phyloP scores from a whole-genome alignment of 805 yeast species.

The Saccharomycopsis microspora region DNA sequence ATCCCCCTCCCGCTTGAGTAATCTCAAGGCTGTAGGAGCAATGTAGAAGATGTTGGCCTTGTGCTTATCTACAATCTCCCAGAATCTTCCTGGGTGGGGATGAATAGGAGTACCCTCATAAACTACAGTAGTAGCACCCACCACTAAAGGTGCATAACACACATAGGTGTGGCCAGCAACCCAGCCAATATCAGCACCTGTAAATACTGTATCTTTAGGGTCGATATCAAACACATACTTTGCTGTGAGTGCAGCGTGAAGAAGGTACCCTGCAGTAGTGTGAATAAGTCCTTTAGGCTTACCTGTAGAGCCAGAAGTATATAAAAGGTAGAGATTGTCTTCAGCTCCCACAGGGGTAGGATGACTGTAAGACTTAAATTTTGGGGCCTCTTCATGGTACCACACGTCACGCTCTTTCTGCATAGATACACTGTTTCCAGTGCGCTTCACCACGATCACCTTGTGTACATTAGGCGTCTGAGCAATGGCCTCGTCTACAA shows the following conservation, averaged over 20 bases:
- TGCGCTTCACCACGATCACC: constrained; percentile 64
- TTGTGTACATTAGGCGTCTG: constrained; percentile 32
- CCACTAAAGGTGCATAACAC: constrained; percentile 65
- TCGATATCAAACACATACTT: constrained; percentile 71
- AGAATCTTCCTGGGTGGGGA: constrained; percentile 69
- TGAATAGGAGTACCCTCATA: constrained; percentile 85
- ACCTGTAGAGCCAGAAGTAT: constrained; percentile 84
- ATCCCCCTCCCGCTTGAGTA: constrained; percentile 66
- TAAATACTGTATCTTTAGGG: constrained; percentile 61
- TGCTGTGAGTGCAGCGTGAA: constrained; percentile 65
- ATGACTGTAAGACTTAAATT: constrained; percentile 56
- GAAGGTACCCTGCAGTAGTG: constrained; percentile 67
- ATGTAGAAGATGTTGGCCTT: constrained; percentile 71
- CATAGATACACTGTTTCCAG: constrained; percentile 46
- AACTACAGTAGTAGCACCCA: constrained; percentile 70
- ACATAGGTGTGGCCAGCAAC: constrained; percentile 82
- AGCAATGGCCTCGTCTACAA: constrained; percentile 69
- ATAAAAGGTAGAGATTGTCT: constrained; percentile 69
- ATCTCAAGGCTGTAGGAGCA: constrained; percentile 76
- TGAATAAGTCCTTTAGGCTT: constrained; percentile 83
- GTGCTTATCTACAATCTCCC: constrained; percentile 65
- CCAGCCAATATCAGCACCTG: constrained; percentile 91
- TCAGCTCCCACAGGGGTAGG: constrained; percentile 69
- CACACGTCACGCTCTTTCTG: constrained; percentile 53
- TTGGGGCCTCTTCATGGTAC: constrained; percentile 63